These are phyloP conservation scores for Grigorovia yakushimaensis DNA, from an alignment of 805 yeast genomes.

Conservation along the genomic window DNA sequence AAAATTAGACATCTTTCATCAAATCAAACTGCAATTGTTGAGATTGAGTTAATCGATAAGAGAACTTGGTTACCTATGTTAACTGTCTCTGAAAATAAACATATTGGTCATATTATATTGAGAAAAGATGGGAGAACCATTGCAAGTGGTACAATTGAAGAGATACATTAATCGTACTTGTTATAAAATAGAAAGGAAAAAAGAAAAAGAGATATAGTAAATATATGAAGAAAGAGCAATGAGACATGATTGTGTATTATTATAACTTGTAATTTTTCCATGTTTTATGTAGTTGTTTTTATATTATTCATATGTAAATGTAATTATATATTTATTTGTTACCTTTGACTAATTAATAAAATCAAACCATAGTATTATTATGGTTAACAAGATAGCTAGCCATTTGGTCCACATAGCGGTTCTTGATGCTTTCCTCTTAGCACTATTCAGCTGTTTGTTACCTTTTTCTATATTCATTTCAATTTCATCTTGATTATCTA, in stretches of 20 bases:
- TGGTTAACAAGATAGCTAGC: conserved; percentile 45
- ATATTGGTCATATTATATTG: conserved; percentile 88
- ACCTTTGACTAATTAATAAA: conserved; percentile 30
- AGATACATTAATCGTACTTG: conserved; percentile 28
- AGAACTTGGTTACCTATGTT: conserved; percentile 88
- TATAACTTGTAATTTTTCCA: no score
- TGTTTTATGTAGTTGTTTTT: no score
- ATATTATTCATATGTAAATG: background rate
- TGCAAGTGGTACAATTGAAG: conserved; percentile 92
- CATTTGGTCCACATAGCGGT: conserved; percentile 49
- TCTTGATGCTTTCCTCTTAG: conserved; percentile 54
- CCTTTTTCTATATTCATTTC: conserved; percentile 59
- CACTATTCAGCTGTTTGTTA: conserved; percentile 57
- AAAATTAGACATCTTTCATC: conserved; percentile 91
- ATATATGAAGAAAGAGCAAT: no score
- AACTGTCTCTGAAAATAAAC: conserved; percentile 77
- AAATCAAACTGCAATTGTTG: conserved; percentile 93
- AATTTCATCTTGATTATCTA: conserved; percentile 59
- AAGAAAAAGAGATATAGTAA: background rate
- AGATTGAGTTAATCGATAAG: conserved; percentile 91
- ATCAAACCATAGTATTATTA: conserved; percentile 47
- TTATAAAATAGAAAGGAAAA: no score
- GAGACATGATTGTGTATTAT: no score
- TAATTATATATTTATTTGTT: background rate
- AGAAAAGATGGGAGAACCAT: conserved; percentile 97